Evolutionary conservation across 2,329 filamentous ascomycete species (phyloP).

Genomic region (Zalaria sp.): DNA sequence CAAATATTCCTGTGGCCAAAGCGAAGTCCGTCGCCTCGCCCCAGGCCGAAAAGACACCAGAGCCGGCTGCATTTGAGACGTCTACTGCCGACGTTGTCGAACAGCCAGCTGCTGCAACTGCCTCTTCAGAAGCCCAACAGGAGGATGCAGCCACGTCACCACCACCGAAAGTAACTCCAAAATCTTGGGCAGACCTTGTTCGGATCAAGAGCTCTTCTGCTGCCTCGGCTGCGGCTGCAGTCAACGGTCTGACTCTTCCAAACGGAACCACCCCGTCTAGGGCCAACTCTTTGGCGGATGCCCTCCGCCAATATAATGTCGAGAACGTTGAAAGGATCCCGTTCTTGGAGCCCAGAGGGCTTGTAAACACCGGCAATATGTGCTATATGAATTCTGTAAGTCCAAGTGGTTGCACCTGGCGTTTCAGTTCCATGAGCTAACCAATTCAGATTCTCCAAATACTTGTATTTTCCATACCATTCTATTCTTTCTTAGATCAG

Average conservation of each 20-base stretch:
- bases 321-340: constrained; percentile 51
- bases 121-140: constrained; percentile 12
- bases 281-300: constrained; percentile 57
- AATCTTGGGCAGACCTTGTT: constrained; percentile 58
- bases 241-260: constrained; percentile 9
- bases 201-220: constrained; percentile 31
- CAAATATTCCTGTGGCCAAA: constrained; percentile 24
- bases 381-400: constrained; percentile 99
- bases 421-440: constrained; percentile 17
- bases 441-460: constrained; percentile 71
- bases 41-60: constrained; percentile 6
- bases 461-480: constrained; percentile 82
- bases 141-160: constrained; percentile 29
- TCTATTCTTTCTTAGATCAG: constrained; percentile 86
- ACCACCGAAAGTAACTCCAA: constrained; percentile 20
- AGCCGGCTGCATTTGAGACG: constrained; percentile 1
- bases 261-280: constrained; percentile 28
- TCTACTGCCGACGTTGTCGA: constrained; percentile 14
- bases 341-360: constrained; percentile 81
- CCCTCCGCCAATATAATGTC: constrained; percentile 59
- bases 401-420: constrained; percentile 6
- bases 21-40: constrained; percentile 23
- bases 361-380: constrained; percentile 97
- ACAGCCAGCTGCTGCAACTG: constrained; percentile 4
- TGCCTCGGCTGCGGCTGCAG: constrained; percentile 15